Percentiles rank a stretch among this genome's conserved stretches.
phyloP scores from a whole-genome alignment of 225 moss, liverwort and hornwort species.

The Physcomitrellopsis africana region DNA sequence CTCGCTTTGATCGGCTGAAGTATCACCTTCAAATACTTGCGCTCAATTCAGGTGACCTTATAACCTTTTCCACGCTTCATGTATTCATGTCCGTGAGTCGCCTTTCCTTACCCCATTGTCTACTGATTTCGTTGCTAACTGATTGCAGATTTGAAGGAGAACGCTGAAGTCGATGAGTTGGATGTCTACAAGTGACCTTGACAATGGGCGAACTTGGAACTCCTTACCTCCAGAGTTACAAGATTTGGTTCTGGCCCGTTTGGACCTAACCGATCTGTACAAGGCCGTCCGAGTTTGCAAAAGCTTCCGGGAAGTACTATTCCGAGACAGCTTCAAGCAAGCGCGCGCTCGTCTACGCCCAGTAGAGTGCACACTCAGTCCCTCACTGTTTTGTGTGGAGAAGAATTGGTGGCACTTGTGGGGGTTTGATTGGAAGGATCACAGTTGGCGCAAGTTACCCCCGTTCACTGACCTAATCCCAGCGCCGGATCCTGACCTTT shows the following conservation, averaged over 20 bases:
- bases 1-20: too few species aligned
- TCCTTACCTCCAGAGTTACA: not conserved
- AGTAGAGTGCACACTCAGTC: slow-evolving; percentile 6
- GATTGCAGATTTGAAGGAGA: too few species aligned
- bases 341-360: not conserved
- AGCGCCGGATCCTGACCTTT: slow-evolving; percentile 27
- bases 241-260: not conserved
- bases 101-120: too few species aligned
- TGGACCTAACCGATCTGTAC: not conserved
- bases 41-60: too few species aligned
- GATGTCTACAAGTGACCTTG: too few species aligned
- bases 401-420: slow-evolving; percentile 19
- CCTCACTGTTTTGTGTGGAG: slow-evolving; percentile 23
- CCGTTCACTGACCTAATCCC: slow-evolving; percentile 19
- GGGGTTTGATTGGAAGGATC: slow-evolving; percentile 17
- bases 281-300: not conserved
- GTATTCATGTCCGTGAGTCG: too few species aligned
- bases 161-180: too few species aligned
- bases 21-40: too few species aligned
- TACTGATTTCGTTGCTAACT: too few species aligned
- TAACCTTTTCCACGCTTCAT: too few species aligned
- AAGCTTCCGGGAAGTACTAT: not conserved
- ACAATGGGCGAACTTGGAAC: not conserved
- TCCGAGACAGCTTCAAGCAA: slow-evolving; percentile 25
- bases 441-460: slow-evolving; percentile 33